A percentile compares a stretch with the other conserved stretches of the same genome.
These are phyloP conservation scores for Colletotrichum scovillei DNA, from an alignment of 2,329 filamentous ascomycete species.

Conservation along the genomic window DNA sequence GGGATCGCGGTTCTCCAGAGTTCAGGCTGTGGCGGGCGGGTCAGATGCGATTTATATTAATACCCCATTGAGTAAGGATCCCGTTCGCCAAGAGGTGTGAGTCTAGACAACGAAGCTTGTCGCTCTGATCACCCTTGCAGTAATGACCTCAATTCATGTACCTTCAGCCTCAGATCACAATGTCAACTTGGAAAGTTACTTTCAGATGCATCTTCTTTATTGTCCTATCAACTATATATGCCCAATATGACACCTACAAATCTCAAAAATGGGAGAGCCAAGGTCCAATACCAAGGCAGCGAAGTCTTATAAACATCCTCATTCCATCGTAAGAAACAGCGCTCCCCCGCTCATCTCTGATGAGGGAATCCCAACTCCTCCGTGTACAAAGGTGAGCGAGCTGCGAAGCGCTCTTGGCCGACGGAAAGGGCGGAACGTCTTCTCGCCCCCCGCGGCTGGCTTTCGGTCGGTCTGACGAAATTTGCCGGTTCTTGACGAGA, in stretches of 20 bases:
- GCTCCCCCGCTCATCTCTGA: neutral
- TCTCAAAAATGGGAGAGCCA: neutral
- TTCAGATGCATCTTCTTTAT: conserved; percentile 7
- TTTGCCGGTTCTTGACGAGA: too few species aligned
- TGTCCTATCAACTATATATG: neutral
- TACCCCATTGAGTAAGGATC: neutral
- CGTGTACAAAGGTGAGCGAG: neutral
- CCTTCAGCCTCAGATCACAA: neutral
- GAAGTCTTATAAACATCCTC: neutral
- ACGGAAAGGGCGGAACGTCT: conserved; percentile 12
- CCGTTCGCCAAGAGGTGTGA: neutral
- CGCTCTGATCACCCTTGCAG: neutral
- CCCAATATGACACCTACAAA: neutral
- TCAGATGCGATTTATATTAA: neutral
- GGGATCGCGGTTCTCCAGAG: neutral
- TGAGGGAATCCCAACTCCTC: conserved; percentile 6
- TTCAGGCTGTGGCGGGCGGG: too few species aligned
- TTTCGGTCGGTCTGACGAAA: neutral
- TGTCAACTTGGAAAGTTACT: too few species aligned
- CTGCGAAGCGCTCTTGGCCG: neutral
- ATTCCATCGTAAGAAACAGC: neutral
- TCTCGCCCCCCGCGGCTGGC: neutral
- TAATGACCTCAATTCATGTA: neutral
- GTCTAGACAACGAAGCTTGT: neutral
- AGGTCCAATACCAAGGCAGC: neutral